Base-by-base conservation (phyloP, 352 stramenopile species). In the Phytopythium sindhum region DNA sequence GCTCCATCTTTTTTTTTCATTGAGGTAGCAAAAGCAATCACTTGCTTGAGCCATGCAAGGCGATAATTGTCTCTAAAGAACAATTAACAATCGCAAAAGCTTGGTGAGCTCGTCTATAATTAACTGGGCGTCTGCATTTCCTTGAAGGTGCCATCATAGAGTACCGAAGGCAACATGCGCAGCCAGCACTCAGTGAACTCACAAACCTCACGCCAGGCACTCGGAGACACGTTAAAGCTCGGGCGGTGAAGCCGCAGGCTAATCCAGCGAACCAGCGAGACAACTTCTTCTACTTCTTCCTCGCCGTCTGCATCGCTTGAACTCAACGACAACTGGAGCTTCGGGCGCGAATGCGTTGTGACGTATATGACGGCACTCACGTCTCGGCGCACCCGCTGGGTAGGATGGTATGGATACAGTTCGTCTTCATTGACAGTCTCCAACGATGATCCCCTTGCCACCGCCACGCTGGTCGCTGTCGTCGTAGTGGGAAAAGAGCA, bases 391-490 rank as follows among this genome's bases (percentile, higher is more conserved):
- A 78, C 67, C 23, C 77, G 77, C 37, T 78, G 65, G 42, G 69
- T 41, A 0, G 77, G 65, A 37, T 75, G 51, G 53, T 86, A 86
- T 33, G 77, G 75, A 28, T 84, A 71, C 28, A 80, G 66, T 14
- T 83, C 66, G 42, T 86, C 77, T 29, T 75, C 51, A 47, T 86
- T 69, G 0, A 86, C 77, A 83, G 60, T 82, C 75, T 24, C 70
- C 68, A 47, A 80, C 71, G 47, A 86, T 67, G 42, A 84, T 74
- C 29, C 65, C 74, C 19, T 72, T 67, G 26, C 65, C 68, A 15
- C 66, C 57, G 0, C 69, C 60, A 35, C 53, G 41, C 9, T 72
- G 57, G 4, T 64, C 60, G 29, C 63, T 62, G 9, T 61, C 57
- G 14, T 77, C 67, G 28, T 72, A 82, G 7, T 70, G 63, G 3